Percentiles rank a stretch among this genome's conserved stretches.
These are phyloP conservation scores for Bolboschoenoplectus hybrid DNA, from an alignment of 202 grass and related monocot species.

Conservation along the genomic window DNA sequence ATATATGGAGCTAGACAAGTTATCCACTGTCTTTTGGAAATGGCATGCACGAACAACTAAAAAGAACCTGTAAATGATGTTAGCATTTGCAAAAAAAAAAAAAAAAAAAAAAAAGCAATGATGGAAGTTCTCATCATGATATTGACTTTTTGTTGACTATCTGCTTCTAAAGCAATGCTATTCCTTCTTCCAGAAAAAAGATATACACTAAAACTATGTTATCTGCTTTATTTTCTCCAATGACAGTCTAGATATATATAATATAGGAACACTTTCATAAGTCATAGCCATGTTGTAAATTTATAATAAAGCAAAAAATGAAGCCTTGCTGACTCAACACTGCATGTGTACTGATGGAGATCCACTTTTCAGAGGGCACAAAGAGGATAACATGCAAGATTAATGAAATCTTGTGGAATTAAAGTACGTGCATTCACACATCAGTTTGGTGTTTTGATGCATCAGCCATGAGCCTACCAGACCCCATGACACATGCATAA, in stretches of 20 bases:
- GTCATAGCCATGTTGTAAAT: slow-evolving; percentile 36
- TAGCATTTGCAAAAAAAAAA: not conserved
- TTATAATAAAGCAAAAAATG: slow-evolving; percentile 9
- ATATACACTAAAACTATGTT: not conserved
- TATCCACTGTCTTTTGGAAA: too few species aligned
- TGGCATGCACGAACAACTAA: not conserved
- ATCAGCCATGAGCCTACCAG: not conserved
- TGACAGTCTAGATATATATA: not conserved
- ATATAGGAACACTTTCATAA: not conserved
- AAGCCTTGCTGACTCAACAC: slow-evolving; percentile 43
- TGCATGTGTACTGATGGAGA: slow-evolving; percentile 46
- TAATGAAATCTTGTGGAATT: slow-evolving; percentile 22
- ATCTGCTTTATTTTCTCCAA: not conserved
- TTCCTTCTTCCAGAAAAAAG: not conserved
- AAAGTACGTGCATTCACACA: slow-evolving; percentile 16
- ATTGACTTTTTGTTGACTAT: not conserved
- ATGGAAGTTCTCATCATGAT: not conserved
- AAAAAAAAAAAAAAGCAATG: not conserved
- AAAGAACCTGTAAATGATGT: not conserved
- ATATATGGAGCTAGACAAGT: not conserved
- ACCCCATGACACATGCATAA: not conserved
- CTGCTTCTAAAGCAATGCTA: not conserved
- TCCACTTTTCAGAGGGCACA: not conserved
- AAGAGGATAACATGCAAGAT: not conserved
- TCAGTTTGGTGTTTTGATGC: not conserved